These are phyloP conservation scores for Solanum habrochaites DNA, from an alignment of 257 asterid species.

Conservation along the genomic window DNA sequence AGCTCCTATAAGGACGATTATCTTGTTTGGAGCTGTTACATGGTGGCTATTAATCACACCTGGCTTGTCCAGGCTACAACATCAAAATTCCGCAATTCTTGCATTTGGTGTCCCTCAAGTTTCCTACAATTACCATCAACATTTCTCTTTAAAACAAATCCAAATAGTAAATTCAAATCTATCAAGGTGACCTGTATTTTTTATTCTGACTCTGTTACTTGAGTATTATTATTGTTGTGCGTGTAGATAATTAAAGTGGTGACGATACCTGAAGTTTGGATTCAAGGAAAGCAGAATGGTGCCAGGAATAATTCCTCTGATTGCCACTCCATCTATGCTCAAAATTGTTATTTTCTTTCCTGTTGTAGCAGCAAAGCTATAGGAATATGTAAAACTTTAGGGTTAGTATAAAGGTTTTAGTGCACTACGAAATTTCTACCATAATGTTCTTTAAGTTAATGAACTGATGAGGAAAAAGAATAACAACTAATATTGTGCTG, in stretches of 20 bases:
- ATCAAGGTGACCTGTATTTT: neutral
- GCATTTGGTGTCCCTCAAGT: constrained; percentile 58
- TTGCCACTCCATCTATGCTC: constrained; percentile 60
- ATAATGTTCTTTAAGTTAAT: neutral
- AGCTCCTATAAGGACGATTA: constrained; percentile 48
- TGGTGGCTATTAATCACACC: constrained; percentile 60
- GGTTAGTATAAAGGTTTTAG: constrained; percentile 2
- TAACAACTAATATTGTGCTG: neutral
- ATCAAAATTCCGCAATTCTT: constrained; percentile 66
- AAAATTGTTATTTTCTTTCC: constrained; percentile 27
- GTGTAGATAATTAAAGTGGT: neutral
- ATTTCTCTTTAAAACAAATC: neutral
- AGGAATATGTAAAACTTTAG: neutral
- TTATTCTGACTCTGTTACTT: neutral
- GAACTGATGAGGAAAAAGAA: neutral
- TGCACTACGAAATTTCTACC: constrained; percentile 18
- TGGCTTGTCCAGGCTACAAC: constrained; percentile 67
- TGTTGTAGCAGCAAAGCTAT: constrained; percentile 16
- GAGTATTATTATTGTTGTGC: neutral
- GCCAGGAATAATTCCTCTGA: constrained; percentile 50
- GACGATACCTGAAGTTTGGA: constrained; percentile 39
- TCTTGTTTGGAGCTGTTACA: constrained; percentile 57
- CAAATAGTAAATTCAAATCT: neutral
- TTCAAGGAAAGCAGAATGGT: constrained; percentile 31
- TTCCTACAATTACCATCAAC: constrained; percentile 14